These are phyloP conservation scores for Aspergillus terreus DNA, from an alignment of 2,329 filamentous ascomycete genomes.

Conservation along the genomic window DNA sequence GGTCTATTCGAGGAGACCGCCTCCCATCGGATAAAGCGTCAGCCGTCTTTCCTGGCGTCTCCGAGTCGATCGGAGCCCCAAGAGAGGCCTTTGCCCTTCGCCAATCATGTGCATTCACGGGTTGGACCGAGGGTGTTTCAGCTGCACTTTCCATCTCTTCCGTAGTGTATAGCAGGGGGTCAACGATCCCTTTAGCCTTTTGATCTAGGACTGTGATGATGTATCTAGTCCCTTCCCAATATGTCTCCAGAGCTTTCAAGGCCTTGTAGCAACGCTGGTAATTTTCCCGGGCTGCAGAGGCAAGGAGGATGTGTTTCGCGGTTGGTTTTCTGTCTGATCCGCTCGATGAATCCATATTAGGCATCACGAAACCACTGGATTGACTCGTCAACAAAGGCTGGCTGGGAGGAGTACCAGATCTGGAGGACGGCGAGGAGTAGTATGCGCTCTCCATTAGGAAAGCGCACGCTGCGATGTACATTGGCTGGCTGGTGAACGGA, in stretches of 20 bases:
- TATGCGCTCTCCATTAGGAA: slow-evolving; percentile 80
- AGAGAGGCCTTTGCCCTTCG: slow-evolving; percentile 33
- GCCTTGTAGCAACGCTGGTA: slow-evolving; percentile 86
- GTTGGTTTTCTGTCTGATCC: slow-evolving; percentile 30
- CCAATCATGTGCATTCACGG: slow-evolving; percentile 52
- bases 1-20: slow-evolving; percentile 47
- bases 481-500: slow-evolving; percentile 84
- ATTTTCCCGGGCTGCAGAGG: slow-evolving; percentile 78
- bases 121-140: slow-evolving; percentile 51
- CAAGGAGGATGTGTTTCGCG: slow-evolving; percentile 70
- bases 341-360: slow-evolving; percentile 26
- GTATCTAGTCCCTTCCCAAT: slow-evolving; percentile 84
- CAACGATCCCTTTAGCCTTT: slow-evolving; percentile 80
- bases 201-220: slow-evolving; percentile 83
- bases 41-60: slow-evolving; percentile 16
- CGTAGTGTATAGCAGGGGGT: slow-evolving; percentile 61
- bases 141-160: slow-evolving; percentile 76
- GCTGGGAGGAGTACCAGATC: slow-evolving; percentile 52
- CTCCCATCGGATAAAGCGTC: slow-evolving; percentile 27
- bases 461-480: slow-evolving; percentile 86
- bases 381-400: slow-evolving; percentile 29
- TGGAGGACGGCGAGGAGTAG: slow-evolving; percentile 63
- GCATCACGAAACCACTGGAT: slow-evolving; percentile 33
- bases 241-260: slow-evolving; percentile 72
- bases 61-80: slow-evolving; percentile 23